Evolutionary conservation across 352 stramenopile genomes (phyloP), one percentile per base, ranked within the genome.

Genomic region (Pythium volutum): DNA sequence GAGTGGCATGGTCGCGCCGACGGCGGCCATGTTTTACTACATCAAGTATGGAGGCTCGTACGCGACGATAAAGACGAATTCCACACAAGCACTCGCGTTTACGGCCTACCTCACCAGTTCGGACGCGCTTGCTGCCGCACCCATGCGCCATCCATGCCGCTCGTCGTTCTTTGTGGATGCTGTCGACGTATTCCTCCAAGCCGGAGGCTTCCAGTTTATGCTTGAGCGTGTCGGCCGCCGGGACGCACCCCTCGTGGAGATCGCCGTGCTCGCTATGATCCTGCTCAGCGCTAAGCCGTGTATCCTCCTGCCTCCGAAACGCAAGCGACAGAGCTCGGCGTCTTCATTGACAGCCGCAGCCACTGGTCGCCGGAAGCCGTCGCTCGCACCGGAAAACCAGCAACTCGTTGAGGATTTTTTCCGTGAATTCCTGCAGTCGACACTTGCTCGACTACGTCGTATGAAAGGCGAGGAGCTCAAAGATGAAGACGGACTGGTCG

Each of bases 141-240:
- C 76, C 27, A 76, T 75, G 27, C 78, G 80, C 29, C 84, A 91
- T 46, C 87, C 87, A 34, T 91, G 76, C 27, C 74, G 87, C 18
- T 94, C 84, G 18, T 75, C 88, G 33, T 91, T 91, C 46, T 96
- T 79, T 62, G 80, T 94, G 53, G 84, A 93, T 62, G 89, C 81
- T n/a, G 58, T 94, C 16, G 87, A 96, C 25, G 59, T 88, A 23
- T 94, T 96, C 57, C 63, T 96, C 10, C 87, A 96, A 80, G 82
- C 77, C 2, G 83, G 84, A 54, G 87, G 87, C 4, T 89, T 90
- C 36, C 75, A 71, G 9, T 74, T 91, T 26, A 84, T 96, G 43
- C 64, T 93, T 33, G 69, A 90, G 61, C 77, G 86, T 0, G 65
- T 91, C 22, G 69, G 77, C 9, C 56, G 64, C 8, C 45, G 59